phyloP scores from a whole-genome alignment of 192 early-diverging fungal genomes.

The Linderina pennispora region DNA sequence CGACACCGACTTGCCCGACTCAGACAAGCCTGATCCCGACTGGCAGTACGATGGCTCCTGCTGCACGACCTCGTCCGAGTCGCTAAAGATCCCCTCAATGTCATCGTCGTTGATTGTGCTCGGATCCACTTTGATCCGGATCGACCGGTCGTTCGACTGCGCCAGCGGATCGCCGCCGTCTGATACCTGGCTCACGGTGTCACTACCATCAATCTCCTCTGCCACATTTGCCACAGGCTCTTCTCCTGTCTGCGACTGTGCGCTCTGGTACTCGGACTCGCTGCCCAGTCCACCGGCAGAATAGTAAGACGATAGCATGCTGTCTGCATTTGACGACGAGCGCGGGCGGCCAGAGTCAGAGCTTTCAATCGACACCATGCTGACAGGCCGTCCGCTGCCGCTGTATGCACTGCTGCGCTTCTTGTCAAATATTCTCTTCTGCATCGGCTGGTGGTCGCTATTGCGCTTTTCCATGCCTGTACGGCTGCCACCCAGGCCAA shows the following conservation, averaged over 20 bases:
- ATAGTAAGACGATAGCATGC: constrained; percentile 31
- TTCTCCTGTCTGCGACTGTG: neutral
- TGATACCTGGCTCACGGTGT: neutral
- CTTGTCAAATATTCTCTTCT: constrained; percentile 25
- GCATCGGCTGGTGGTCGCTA: constrained; percentile 9
- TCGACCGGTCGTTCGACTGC: constrained; percentile 1
- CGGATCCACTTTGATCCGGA: constrained; percentile 37
- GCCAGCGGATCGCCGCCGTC: constrained; percentile 5
- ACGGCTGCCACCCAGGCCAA: constrained; percentile 29
- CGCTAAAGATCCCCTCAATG: constrained; percentile 46
- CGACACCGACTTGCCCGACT: neutral
- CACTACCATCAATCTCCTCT: too few relatives aligned
- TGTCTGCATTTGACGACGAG: constrained; percentile 18
- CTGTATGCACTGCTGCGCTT: neutral
- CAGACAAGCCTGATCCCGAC: constrained; percentile 28
- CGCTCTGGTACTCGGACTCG: constrained; percentile 1
- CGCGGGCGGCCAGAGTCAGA: constrained; percentile 8
- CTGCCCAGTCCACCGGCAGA: constrained; percentile 23
- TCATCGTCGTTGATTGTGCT: constrained; percentile 15
- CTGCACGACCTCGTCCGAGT: constrained; percentile 33
- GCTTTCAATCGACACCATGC: constrained; percentile 11
- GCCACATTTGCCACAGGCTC: neutral
- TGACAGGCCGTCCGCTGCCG: constrained; percentile 7
- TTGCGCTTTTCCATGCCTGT: constrained; percentile 8
- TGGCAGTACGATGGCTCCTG: constrained; percentile 37